A percentile compares a stretch with the other conserved stretches of the same genome.
These are phyloP conservation scores for Papiliotrema laurentii DNA, from an alignment of 1,284 basidiomycete species.

Conservation along the genomic window DNA sequence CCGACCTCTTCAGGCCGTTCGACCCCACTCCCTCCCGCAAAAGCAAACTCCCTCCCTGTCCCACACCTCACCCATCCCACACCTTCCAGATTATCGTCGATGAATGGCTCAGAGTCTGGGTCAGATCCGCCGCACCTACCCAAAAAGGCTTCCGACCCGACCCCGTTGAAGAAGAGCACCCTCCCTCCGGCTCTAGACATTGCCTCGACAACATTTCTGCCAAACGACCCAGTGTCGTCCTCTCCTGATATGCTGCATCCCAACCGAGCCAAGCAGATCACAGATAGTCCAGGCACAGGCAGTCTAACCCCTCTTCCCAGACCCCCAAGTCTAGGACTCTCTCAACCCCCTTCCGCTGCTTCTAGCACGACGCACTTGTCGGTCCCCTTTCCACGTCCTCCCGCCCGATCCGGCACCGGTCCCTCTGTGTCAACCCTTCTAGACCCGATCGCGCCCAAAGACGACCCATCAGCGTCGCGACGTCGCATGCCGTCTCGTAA, in stretches of 20 bases:
- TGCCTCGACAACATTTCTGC: not conserved
- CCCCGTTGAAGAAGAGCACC: constrained; percentile 17
- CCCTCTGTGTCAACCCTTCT: constrained; percentile 15
- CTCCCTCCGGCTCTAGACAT: not conserved
- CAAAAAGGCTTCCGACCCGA: constrained; percentile 27
- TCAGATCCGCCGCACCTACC: not conserved
- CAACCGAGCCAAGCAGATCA: not conserved
- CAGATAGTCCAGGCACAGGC: not conserved
- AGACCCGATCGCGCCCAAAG: constrained; percentile 5
- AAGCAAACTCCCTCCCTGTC: not conserved
- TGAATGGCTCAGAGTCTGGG: not conserved
- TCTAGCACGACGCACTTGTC: constrained; percentile 5
- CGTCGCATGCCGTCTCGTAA: not conserved
- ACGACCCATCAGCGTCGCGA: not conserved
- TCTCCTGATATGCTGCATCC: not conserved
- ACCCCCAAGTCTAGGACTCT: not conserved
- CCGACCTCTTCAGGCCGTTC: not conserved
- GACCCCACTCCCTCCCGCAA: too few species aligned
- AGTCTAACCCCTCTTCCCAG: constrained; percentile 1
- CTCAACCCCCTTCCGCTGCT: not conserved
- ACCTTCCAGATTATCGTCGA: not conserved
- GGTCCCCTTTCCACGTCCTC: constrained; percentile 3
- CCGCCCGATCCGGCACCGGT: constrained; percentile 8
- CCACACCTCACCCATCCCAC: not conserved
- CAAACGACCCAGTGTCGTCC: not conserved